These are phyloP conservation scores for Ascochyta rabiei DNA, from an alignment of 2,329 filamentous ascomycete genomes.

Conservation along the genomic window DNA sequence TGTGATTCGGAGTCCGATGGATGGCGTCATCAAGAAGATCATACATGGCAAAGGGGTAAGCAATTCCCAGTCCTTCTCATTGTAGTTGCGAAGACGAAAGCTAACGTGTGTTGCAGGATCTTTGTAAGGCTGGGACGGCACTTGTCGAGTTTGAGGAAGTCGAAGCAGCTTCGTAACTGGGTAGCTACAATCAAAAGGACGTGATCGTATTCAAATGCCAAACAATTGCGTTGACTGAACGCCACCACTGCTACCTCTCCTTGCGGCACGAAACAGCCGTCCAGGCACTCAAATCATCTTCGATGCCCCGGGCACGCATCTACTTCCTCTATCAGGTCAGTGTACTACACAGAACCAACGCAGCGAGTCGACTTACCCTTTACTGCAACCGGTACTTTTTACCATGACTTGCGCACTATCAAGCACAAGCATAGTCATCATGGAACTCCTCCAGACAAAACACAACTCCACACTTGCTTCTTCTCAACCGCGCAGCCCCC, in stretches of 20 bases:
- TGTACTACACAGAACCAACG: too few relatives aligned
- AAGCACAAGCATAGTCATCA: too few relatives aligned
- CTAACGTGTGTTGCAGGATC: conserved; percentile 31
- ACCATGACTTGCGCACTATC: too few relatives aligned
- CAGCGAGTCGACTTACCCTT: too few relatives aligned
- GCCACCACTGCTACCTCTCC: neutral
- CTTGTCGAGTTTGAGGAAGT: conserved; percentile 38
- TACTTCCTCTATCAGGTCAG: too few relatives aligned
- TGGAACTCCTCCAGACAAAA: too few relatives aligned
- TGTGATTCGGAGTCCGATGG: conserved; percentile 57
- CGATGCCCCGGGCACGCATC: too few relatives aligned
- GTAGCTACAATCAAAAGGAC: neutral
- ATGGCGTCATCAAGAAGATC: conserved; percentile 55
- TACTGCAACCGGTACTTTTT: too few relatives aligned
- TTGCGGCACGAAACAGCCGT: neutral
- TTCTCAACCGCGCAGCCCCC: too few relatives aligned
- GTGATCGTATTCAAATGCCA: neutral
- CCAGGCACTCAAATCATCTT: neutral
- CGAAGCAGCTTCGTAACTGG: conserved; percentile 9
- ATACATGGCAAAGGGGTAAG: conserved; percentile 56
- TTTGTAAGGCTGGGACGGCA: conserved; percentile 55
- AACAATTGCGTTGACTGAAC: neutral
- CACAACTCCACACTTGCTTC: too few relatives aligned
- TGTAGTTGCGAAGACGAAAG: neutral
- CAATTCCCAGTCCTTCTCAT: neutral